Evolutionary conservation across 139 green algal species (phyloP), one percentile per base, ranked within the genome.

Genomic region (Spirogloea muscicola): DNA sequence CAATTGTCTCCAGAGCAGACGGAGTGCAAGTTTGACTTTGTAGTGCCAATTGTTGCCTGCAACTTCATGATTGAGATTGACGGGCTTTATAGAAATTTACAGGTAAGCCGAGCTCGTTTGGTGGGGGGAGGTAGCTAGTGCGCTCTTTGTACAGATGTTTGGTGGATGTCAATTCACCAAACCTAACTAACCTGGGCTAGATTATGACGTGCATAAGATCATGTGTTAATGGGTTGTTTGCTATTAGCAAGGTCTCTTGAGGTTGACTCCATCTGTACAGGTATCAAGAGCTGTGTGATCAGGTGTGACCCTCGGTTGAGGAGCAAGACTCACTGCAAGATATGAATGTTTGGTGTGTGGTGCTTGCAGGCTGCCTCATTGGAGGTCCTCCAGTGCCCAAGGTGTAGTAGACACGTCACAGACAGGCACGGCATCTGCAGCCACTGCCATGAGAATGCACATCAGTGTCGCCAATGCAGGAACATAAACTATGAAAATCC

Each of bases 401-500:
- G 84, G 5, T 89, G 84, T 52, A 81, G 49, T 43, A 74, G 82
- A 4, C 41, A 78, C 33, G 84, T 89, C 36, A 72, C 67, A 0
- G 80, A 87, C 49, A 57, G 52, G 43, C 83, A 88, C 48, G 84
- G 84, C 40, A 75, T 86, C 39, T 89, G 84, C 67, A 16, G 6
- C 2, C 66, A 86, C 74, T 89, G 84, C 76, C 72, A 81, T 37
- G 84, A 89, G 59, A 89, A 89, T 48, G 82, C 82, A 13, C 85
- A 85, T 49, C 84, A 89, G 63, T 89, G 84, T 60, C 68, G 84
- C 18, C 77, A 88, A 16, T 88, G 84, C 63, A 57, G 84, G 33
- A 86, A 87, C 76, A 89, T 89, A 70, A 89, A 89, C 72, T 87
- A 89, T 66, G 84, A 89, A 49, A 82, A 84, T 36, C 79, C 86